phyloP scores from a whole-genome alignment of 108 stramenopile species.

The Pinguiococcus pyrenoidosus region DNA sequence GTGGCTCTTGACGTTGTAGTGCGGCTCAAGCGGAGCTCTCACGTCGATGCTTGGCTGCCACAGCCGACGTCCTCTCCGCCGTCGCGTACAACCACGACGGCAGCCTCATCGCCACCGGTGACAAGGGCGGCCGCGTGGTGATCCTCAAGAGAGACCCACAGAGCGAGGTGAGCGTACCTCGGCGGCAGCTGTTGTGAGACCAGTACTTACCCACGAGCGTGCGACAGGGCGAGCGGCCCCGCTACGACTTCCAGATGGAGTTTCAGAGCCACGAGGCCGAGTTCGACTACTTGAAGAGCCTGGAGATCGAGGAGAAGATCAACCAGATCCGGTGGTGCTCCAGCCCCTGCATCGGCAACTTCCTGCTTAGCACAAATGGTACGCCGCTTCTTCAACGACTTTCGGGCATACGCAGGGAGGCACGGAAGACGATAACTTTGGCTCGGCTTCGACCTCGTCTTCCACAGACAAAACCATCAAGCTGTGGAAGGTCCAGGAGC shows the following conservation, averaged over 20 bases:
- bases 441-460: not conserved
- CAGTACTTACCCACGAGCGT: not conserved
- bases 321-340: constrained; percentile 50
- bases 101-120: constrained; percentile 27
- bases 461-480: constrained; percentile 14
- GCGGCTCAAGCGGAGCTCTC: too few relatives aligned
- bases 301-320: constrained; percentile 58
- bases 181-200: not conserved
- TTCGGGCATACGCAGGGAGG: too few relatives aligned
- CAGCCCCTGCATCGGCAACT: constrained; percentile 19
- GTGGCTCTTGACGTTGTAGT: too few relatives aligned
- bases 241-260: constrained; percentile 37
- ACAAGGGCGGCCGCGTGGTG: constrained; percentile 35
- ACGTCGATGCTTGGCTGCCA: not conserved
- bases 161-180: not conserved
- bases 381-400: not conserved
- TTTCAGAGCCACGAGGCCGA: constrained; percentile 54
- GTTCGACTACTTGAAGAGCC: constrained; percentile 51
- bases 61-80: constrained; percentile 32
- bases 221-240: not conserved
- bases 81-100: constrained; percentile 29
- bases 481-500: constrained; percentile 37
- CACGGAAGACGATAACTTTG: too few relatives aligned
- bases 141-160: constrained; percentile 4
- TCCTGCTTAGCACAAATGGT: constrained; percentile 45